Evolutionary conservation across 129 eudicot species (phyloP), one percentile per base, ranked within the genome.

Genomic region (Arctium lappa): DNA sequence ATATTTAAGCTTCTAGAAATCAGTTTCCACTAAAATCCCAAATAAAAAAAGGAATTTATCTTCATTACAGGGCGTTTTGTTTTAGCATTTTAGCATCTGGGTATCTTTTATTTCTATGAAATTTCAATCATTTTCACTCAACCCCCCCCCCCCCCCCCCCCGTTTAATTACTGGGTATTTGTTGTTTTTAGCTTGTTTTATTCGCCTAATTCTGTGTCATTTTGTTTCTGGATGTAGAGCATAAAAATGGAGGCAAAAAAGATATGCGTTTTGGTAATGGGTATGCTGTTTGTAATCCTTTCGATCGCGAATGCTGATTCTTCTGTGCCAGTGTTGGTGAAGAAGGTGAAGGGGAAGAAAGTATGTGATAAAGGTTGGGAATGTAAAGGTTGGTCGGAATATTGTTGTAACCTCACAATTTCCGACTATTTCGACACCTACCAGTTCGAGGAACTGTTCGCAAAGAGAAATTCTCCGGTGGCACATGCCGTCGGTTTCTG

Each of bases 401-500:
- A 84, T 77, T 95, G 99, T 36, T 95, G 99, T 76, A 95, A 95
- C 72, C 86, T 90, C 53, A 95, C 99, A 8, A 93, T 95, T n/a
- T 84, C 99, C 7, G 94, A 95, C 74, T 90, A 84, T 29, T 93
- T 95, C 34, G 94, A 93, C 82, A 86, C 88, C 0, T 93, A 95
- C 75, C 97, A 95, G 71, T 95, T 95, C 75, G 99, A 95, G 87
- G 83, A 88, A n/a, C 88, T 95, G 11, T 95, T 95, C 76, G 46
- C 93, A 1, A 95, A 93, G 86, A 90, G 99, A 80, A 95, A 93
- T 60, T 0, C 90, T 0, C 99, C 99, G 5, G 85, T 85, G 46
- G 99, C 97, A 6, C 90, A 93, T 12, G 99, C 99, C 16, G 95
- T 75, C 13, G 99, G 97, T 18, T 95, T 92, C 76, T 95, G 97